Conservation (phyloP, 176 grass and related monocot species). For the Oropetium thomaeum region DNA sequence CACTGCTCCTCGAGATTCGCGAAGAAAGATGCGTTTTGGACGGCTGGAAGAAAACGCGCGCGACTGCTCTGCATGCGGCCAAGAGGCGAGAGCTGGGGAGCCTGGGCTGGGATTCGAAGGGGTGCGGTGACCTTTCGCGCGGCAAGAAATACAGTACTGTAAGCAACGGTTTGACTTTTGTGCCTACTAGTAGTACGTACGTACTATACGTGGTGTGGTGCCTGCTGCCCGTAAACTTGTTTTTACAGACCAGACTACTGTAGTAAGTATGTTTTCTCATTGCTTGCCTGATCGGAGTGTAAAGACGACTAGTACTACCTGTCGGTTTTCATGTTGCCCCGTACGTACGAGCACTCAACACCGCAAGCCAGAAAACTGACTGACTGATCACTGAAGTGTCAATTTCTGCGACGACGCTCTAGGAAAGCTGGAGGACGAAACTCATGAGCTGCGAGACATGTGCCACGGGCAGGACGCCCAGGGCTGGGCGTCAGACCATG, state of each 20-base stretch:
- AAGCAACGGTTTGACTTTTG: not conserved
- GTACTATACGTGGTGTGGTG: no score
- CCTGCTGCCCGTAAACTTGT: not conserved
- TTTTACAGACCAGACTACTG: not conserved
- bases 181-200: no score
- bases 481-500: not conserved
- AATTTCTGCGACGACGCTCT: not conserved
- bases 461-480: constrained; percentile 29
- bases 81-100: no score
- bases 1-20: constrained; percentile 13
- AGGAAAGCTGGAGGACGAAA: not conserved
- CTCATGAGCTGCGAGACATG: constrained; percentile 18
- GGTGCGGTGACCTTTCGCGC: not conserved
- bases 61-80: constrained; percentile 29
- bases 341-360: not conserved
- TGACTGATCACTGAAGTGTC: not conserved
- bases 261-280: not conserved
- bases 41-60: not conserved
- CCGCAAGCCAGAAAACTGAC: not conserved
- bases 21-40: constrained; percentile 3
- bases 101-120: not conserved
- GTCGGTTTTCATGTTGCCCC: not conserved
- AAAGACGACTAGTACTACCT: not conserved
- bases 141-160: no score
- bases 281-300: not conserved